Base-by-base conservation (phyloP, 2,329 filamentous ascomycete species). In the Colletotrichum aenigma region DNA sequence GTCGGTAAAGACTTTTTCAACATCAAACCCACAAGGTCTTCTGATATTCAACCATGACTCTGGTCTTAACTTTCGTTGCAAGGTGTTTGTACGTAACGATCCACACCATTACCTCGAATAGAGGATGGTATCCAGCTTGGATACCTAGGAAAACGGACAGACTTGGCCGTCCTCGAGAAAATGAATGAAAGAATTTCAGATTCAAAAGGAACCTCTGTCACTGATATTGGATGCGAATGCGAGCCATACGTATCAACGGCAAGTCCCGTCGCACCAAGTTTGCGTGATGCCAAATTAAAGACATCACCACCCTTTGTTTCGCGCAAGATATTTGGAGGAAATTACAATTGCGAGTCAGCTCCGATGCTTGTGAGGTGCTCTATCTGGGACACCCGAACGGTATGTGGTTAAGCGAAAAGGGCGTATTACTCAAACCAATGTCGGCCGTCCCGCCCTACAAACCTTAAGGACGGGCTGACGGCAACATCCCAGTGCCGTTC, bases 81-180 rank as follows among this genome's bases (percentile, higher is more conserved):
- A 1, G 9, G 38, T 18, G 2, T 48, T n/a, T n/a, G n/a, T 13
- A 21, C 21, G 3, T 7, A 21, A 48, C 2, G 1, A 48, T 10
- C 21, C 10, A 1, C 3, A 48, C 0, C 10, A 13, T 48, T 6
- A 3, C n/a, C n/a, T n/a, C 18, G 10, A 3, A 3, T 6, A 8
- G 3, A 48, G 43, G 10, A 48, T 21, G 7, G 21, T 0, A 21
- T 21, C 2, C 7, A 3, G n/a, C 43, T 0, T 2, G 1, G 3
- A 0, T 1, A 21, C 43, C 10, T 21, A 13, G n/a, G 12, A 13
- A 5, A 0, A 18, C 9, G 18, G 38, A 0, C 38, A 48, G 38
- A 12, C 9, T 48, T 6, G 18, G 12, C 1, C 18, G 2, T 48
- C 18, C 6, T 2, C 10, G 6, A n/a, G n/a, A 52, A 0, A 7